Evolutionary conservation across 225 moss, liverwort and hornwort species (phyloP).

Genomic region (Neckera pumila): DNA sequence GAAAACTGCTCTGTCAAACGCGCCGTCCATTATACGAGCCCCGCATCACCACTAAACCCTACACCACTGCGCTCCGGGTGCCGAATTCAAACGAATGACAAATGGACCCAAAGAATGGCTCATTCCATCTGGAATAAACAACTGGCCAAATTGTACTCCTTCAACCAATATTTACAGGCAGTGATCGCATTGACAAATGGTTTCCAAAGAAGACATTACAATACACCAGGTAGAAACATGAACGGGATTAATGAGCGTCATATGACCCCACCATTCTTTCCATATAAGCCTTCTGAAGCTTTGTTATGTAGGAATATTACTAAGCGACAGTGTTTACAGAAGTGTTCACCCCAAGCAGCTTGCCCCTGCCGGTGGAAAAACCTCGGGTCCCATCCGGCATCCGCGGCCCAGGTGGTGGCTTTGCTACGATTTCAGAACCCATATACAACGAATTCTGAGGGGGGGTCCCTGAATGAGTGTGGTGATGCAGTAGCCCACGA

Average conservation of each 20-base stretch:
- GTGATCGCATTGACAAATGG: neutral
- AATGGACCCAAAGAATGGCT: neutral
- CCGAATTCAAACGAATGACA: neutral
- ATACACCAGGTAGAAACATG: neutral
- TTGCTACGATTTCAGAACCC: conserved; percentile 47
- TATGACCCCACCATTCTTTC: neutral
- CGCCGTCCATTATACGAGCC: neutral
- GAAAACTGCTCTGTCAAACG: neutral
- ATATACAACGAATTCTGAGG: conserved; percentile 50
- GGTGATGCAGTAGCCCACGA: conserved; percentile 61
- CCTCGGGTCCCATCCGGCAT: conserved; percentile 99
- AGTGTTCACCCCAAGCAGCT: conserved; percentile 28
- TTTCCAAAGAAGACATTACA: neutral
- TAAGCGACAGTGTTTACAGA: conserved; percentile 31
- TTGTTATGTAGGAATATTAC: conserved; percentile 1
- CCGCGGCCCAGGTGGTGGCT: conserved; percentile 94
- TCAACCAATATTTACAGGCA: conserved; percentile 23
- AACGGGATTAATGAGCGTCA: neutral
- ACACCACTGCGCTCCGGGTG: neutral
- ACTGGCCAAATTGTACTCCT: neutral
- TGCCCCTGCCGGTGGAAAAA: conserved; percentile 85
- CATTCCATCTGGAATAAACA: neutral
- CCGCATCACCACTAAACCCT: too few relatives aligned
- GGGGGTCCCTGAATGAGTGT: conserved; percentile 70
- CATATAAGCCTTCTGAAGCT: neutral